A percentile compares a stretch with the other conserved stretches of the same genome.
Conservation (phyloP, 192 early-diverging fungal species). For the Chytriomyces sp. region DNA sequence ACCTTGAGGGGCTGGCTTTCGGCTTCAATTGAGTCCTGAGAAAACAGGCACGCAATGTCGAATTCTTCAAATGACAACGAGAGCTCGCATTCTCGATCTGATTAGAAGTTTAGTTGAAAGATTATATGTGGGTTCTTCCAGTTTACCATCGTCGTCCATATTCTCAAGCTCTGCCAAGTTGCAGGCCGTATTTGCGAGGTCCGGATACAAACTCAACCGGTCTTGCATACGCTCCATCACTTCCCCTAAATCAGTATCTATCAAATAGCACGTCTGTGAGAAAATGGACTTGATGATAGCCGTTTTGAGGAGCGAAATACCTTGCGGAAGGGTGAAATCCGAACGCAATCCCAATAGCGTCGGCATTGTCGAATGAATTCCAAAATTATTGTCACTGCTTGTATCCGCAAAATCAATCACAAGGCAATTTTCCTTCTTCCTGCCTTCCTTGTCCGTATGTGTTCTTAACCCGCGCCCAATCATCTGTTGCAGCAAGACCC, state of each 20-base stretch:
- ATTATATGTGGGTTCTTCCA: not conserved
- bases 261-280: not conserved
- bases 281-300: not conserved
- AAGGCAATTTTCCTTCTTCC: conserved; percentile 74
- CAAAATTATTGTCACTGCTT: conserved; percentile 39
- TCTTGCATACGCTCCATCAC: conserved; percentile 2
- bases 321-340: conserved; percentile 16
- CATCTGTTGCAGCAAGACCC: conserved; percentile 94
- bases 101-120: not conserved
- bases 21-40: not conserved
- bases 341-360: conserved; percentile 80
- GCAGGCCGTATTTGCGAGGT: not conserved
- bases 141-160: not conserved
- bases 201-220: not conserved
- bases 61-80: not conserved
- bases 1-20: not conserved
- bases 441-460: conserved; percentile 4
- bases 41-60: conserved; percentile 1
- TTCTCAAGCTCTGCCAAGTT: not conserved
- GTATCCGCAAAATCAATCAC: conserved; percentile 86
- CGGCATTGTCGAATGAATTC: conserved; percentile 68
- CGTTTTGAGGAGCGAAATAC: conserved; percentile 11
- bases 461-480: conserved; percentile 87
- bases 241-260: not conserved
- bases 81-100: not conserved